phyloP scores from a whole-genome alignment of 202 grass and related monocot genomes.

The Cymbopogon flexuosus region DNA sequence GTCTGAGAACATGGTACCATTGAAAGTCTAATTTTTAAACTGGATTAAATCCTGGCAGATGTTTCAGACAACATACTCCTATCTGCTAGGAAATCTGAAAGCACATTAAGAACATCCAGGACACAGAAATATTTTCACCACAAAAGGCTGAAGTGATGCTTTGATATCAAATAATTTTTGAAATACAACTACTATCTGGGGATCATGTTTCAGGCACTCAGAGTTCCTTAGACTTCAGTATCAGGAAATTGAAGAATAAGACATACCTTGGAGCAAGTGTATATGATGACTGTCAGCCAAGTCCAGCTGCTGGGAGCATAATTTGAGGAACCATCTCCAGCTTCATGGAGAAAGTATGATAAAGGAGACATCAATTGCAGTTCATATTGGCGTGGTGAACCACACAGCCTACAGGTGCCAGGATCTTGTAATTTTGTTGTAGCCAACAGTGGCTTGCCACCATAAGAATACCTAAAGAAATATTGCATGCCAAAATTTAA shows the following conservation, averaged over 20 bases:
- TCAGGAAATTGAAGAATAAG: not conserved
- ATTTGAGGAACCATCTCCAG: constrained; percentile 43
- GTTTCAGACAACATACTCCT: not conserved
- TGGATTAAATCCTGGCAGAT: not conserved
- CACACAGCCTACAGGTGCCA: constrained; percentile 55
- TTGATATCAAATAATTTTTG: constrained; percentile 4
- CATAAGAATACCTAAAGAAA: constrained; percentile 69
- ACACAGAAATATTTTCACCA: not conserved
- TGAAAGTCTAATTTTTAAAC: not conserved
- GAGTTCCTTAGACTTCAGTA: not conserved
- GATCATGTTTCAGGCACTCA: not conserved
- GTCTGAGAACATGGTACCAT: not conserved
- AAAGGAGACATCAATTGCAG: constrained; percentile 90
- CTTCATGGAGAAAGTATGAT: constrained; percentile 78
- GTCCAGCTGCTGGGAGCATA: constrained; percentile 64
- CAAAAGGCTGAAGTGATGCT: not conserved
- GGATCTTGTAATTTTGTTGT: constrained; percentile 38
- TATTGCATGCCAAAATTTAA: constrained; percentile 7
- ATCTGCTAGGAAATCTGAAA: not conserved
- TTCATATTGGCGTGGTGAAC: constrained; percentile 53
- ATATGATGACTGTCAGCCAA: constrained; percentile 83
- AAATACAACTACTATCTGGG: not conserved
- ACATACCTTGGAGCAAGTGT: constrained; percentile 65
- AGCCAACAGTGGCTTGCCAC: constrained; percentile 48
- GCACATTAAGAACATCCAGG: not conserved